A percentile compares a stretch with the other conserved stretches of the same genome.
Conservation (phyloP, 768 basidiomycete genomes). For the Naganishia friedmannii region DNA sequence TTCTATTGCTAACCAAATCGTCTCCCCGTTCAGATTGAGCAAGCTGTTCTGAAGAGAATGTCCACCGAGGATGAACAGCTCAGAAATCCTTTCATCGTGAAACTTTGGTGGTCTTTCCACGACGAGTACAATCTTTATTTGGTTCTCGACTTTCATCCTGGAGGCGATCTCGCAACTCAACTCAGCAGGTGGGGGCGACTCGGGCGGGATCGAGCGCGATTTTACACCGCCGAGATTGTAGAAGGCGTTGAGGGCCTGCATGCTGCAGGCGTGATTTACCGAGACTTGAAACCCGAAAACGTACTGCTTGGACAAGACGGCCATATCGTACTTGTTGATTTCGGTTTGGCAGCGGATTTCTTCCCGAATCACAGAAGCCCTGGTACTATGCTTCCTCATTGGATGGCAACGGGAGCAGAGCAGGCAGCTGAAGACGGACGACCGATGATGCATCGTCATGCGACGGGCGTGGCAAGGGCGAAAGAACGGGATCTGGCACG, state of each 20-base stretch:
- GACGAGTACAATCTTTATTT: slow-evolving; percentile 96
- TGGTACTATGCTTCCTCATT: slow-evolving; percentile 10
- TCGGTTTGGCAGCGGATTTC: slow-evolving; percentile 58
- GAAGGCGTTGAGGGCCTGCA: slow-evolving; percentile 95
- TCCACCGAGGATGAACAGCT: slow-evolving; percentile 61
- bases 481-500: slow-evolving; percentile 17
- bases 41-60: slow-evolving; percentile 90
- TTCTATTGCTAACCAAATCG: too few relatives aligned
- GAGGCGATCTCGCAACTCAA: slow-evolving; percentile 95
- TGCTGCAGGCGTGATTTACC: slow-evolving; percentile 89
- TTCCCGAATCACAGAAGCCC: slow-evolving; percentile 20
- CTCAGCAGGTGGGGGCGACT: slow-evolving; percentile 91
- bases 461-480: neutral
- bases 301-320: slow-evolving; percentile 91
- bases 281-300: slow-evolving; percentile 95
- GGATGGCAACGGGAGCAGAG: slow-evolving; percentile 11
- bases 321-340: slow-evolving; percentile 95
- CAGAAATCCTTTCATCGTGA: slow-evolving; percentile 86
- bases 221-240: slow-evolving; percentile 93
- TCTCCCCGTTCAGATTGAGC: slow-evolving; percentile 79
- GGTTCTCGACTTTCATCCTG: slow-evolving; percentile 69
- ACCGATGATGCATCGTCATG: slow-evolving; percentile 3
- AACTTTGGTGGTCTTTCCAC: slow-evolving; percentile 95
- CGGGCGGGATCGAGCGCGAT: slow-evolving; percentile 87
- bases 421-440: too few relatives aligned